Evolutionary conservation across 2,329 filamentous ascomycete genomes (phyloP).

Genomic region (Claviceps monticola): DNA sequence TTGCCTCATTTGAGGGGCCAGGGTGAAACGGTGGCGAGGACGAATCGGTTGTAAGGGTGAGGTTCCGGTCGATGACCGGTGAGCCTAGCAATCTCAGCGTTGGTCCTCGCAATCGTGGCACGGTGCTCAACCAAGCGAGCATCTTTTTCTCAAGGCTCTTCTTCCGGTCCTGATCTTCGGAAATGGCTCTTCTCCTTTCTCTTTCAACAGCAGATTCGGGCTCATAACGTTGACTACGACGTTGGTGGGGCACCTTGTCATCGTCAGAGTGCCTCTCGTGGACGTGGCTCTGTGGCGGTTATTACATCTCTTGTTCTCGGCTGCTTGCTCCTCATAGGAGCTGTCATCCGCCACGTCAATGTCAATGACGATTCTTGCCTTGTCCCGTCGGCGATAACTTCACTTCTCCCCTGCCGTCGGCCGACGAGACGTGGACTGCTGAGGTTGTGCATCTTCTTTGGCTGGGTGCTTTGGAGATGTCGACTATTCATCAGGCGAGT

Average conservation of each 20-base stretch:
- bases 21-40: too few relatives aligned
- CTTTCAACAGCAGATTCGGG: neutral
- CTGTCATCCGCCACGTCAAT: conserved; percentile 10
- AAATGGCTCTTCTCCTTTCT: conserved; percentile 13
- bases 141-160: conserved; percentile 5
- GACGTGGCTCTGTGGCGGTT: too few relatives aligned
- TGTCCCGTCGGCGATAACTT: conserved; percentile 21
- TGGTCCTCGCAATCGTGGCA: conserved; percentile 25
- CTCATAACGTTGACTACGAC: too few relatives aligned
- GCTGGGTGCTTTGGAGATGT: too few relatives aligned
- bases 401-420: conserved; percentile 12
- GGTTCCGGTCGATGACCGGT: neutral
- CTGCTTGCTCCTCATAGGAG: too few relatives aligned
- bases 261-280: too few relatives aligned
- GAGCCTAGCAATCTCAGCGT: conserved; percentile 27
- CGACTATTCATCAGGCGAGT: too few relatives aligned
- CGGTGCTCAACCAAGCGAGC: conserved; percentile 10
- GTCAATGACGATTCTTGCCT: conserved; percentile 16
- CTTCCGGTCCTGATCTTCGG: conserved; percentile 10
- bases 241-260: too few relatives aligned
- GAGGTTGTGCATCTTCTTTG: neutral
- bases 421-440: conserved; percentile 11
- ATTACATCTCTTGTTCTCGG: too few relatives aligned
- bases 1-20: too few relatives aligned
- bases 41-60: too few relatives aligned